These are phyloP conservation scores for Macrolepiota fuliginosa DNA, from an alignment of 768 basidiomycete genomes.

Conservation along the genomic window DNA sequence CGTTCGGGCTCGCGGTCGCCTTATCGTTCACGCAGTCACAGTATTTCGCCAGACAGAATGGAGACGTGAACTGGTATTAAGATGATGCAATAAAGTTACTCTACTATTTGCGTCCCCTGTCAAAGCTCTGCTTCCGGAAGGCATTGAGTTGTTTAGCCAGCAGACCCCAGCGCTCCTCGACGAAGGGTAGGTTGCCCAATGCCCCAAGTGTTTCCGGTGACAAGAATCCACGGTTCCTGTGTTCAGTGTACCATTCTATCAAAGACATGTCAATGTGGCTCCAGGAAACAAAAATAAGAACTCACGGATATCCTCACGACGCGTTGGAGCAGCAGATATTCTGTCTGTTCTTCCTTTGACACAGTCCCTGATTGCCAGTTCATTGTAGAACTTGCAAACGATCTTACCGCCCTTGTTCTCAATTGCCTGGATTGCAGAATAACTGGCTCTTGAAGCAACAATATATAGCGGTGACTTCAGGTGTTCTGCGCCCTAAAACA, in stretches of 20 bases:
- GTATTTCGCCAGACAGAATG: slow-evolving; percentile 59
- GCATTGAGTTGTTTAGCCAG: slow-evolving; percentile 59
- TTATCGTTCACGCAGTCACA: slow-evolving; percentile 47
- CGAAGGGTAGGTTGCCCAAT: slow-evolving; percentile 51
- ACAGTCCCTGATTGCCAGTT: slow-evolving; percentile 77
- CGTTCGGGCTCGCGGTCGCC: slow-evolving; percentile 42
- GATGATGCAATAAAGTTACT: slow-evolving; percentile 13
- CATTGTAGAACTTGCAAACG: slow-evolving; percentile 90
- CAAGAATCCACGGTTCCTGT: slow-evolving; percentile 74
- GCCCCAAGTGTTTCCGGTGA: slow-evolving; percentile 54
- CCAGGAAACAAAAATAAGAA: slow-evolving; percentile 14
- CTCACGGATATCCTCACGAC: slow-evolving; percentile 81
- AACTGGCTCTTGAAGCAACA: slow-evolving; percentile 80
- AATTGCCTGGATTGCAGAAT: slow-evolving; percentile 81
- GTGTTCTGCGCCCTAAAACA: slow-evolving; percentile 57
- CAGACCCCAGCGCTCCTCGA: slow-evolving; percentile 68
- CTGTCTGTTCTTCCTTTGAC: slow-evolving; percentile 71
- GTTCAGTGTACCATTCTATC: slow-evolving; percentile 76
- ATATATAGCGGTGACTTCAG: slow-evolving; percentile 76
- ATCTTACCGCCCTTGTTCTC: slow-evolving; percentile 81
- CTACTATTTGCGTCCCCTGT: slow-evolving; percentile 36
- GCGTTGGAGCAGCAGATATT: slow-evolving; percentile 76
- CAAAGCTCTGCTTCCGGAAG: slow-evolving; percentile 48
- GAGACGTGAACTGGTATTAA: slow-evolving; percentile 26
- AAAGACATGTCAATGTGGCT: slow-evolving; percentile 7